Conservation (phyloP, 2,329 filamentous ascomycete species). For the Paecilomyces formosus region DNA sequence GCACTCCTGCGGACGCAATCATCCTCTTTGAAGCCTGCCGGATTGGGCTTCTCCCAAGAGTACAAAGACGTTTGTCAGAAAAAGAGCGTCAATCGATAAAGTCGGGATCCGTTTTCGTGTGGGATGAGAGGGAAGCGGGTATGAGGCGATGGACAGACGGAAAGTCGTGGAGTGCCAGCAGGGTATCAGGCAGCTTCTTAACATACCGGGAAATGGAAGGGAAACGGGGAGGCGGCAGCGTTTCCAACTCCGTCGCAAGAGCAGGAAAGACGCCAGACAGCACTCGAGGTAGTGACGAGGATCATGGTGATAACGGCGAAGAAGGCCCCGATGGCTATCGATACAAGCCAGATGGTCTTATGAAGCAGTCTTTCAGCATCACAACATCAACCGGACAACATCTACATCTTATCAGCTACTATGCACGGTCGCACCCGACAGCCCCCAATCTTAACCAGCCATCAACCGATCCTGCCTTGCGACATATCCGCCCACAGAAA, state of each 20-base stretch:
- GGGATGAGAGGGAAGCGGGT: constrained; percentile 96
- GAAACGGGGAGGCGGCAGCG: constrained; percentile 71
- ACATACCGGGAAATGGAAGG: constrained; percentile 99
- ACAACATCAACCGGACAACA: constrained; percentile 86
- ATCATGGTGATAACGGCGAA: constrained; percentile 63
- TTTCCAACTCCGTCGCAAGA: constrained; percentile 41
- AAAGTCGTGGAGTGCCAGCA: constrained; percentile 97
- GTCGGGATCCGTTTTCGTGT: constrained; percentile 97
- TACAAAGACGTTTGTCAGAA: constrained; percentile 87
- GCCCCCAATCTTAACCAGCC: constrained; percentile 71
- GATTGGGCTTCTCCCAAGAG: constrained; percentile 78
- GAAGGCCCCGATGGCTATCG: constrained; percentile 77
- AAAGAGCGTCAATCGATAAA: constrained; percentile 95
- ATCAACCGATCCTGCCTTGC: constrained; percentile 68
- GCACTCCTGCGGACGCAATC: constrained; percentile 93
- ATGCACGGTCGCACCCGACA: constrained; percentile 69
- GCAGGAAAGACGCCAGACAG: constrained; percentile 77
- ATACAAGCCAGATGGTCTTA: constrained; percentile 92
- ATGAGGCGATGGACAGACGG: constrained; percentile 99
- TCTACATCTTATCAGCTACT: constrained; percentile 96
- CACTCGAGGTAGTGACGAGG: constrained; percentile 72
- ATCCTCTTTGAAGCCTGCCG: constrained; percentile 97
- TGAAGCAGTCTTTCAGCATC: constrained; percentile 99
- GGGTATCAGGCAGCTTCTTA: constrained; percentile 93
- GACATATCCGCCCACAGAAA: constrained; percentile 78